A percentile compares a stretch with the other conserved stretches of the same genome.
Conservation (phyloP, 768 basidiomycete species). For the Tricholoma matsutake region DNA sequence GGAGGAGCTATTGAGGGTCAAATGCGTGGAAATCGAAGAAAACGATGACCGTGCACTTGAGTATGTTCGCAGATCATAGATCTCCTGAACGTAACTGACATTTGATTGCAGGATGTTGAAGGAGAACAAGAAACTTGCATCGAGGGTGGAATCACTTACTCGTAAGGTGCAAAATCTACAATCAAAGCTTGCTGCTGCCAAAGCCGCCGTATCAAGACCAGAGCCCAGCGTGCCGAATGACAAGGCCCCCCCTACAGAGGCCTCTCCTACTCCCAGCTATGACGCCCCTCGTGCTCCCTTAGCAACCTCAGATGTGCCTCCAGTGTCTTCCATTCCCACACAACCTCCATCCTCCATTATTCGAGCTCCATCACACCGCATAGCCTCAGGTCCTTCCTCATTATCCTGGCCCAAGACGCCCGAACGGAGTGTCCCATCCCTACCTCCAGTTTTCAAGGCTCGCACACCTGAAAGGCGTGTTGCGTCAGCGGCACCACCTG, state of each 20-base stretch:
- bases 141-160: slow-evolving; percentile 67
- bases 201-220: slow-evolving; percentile 32
- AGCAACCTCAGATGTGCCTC: slow-evolving; percentile 19
- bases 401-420: slow-evolving; percentile 51
- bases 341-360: slow-evolving; percentile 15
- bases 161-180: slow-evolving; percentile 74
- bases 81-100: slow-evolving; percentile 7
- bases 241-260: slow-evolving; percentile 10
- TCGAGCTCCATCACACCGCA: slow-evolving; percentile 27
- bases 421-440: slow-evolving; percentile 35
- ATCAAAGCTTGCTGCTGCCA: slow-evolving; percentile 56
- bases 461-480: slow-evolving; percentile 45
- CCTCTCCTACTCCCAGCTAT: slow-evolving; percentile 5
- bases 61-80: slow-evolving; percentile 40
- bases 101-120: slow-evolving; percentile 59
- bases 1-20: slow-evolving; percentile 66
- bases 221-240: slow-evolving; percentile 6
- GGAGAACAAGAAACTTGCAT: slow-evolving; percentile 72
- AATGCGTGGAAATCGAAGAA: slow-evolving; percentile 78
- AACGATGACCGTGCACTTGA: slow-evolving; percentile 80
- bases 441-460: slow-evolving; percentile 46
- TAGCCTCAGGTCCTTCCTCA: slow-evolving; percentile 44
- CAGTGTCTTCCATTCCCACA: slow-evolving; percentile 15
- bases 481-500: slow-evolving; percentile 20
- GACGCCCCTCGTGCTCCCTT: slow-evolving; percentile 26